A percentile compares a stretch with the other conserved stretches of the same genome.
Evolutionary conservation across 768 basidiomycete species (phyloP).

Genomic region (Dendrothele bispora): DNA sequence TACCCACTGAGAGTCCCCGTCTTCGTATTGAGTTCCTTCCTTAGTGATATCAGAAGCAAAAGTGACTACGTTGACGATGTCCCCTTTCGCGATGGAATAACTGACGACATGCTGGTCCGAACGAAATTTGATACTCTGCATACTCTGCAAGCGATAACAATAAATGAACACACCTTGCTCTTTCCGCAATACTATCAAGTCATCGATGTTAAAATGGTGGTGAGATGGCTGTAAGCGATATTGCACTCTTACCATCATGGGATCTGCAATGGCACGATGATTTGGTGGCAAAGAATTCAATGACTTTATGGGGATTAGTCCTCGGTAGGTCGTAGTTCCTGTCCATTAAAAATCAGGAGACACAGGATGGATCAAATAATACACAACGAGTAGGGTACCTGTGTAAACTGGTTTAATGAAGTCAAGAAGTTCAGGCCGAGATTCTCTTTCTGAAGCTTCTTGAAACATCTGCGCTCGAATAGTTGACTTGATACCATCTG

Average conservation of each 20-base stretch:
- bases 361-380: no score
- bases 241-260: slow-evolving; percentile 42
- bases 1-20: slow-evolving; percentile 36
- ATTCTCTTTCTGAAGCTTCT: slow-evolving; percentile 21
- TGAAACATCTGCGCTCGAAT: slow-evolving; percentile 31
- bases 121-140: neutral
- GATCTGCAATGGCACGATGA: slow-evolving; percentile 33
- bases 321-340: slow-evolving; percentile 45
- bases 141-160: neutral
- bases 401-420: slow-evolving; percentile 45
- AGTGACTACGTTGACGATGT: slow-evolving; percentile 45
- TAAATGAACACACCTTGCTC: slow-evolving; percentile 33
- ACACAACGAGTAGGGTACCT: slow-evolving; percentile 31
- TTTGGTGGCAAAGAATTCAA: slow-evolving; percentile 29
- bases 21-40: slow-evolving; percentile 23
- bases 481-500: slow-evolving; percentile 43
- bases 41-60: slow-evolving; percentile 37
- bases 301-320: slow-evolving; percentile 45
- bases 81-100: slow-evolving; percentile 45
- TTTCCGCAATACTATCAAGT: slow-evolving; percentile 44
- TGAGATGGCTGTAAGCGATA: neutral
- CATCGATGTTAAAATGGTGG: slow-evolving; percentile 2
- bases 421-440: slow-evolving; percentile 25
- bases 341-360: no score
- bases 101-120: slow-evolving; percentile 50